Conservation (phyloP, 345 rosid genomes). For the Acer negundo region DNA sequence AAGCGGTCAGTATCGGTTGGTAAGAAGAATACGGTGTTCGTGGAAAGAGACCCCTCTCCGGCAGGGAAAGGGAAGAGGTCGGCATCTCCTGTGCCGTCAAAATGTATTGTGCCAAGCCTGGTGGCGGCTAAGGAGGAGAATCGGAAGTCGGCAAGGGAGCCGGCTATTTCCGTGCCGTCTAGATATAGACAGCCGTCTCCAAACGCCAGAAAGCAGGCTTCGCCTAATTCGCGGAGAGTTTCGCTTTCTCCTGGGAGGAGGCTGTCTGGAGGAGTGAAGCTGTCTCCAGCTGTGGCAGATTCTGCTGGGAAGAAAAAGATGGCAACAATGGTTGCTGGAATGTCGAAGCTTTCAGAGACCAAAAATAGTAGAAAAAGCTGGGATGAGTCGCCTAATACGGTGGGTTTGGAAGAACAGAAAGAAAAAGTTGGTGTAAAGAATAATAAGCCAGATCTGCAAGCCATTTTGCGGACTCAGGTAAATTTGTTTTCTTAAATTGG, state of each 20-base stretch:
- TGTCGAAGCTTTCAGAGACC: constrained; percentile 72
- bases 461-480: constrained; percentile 93
- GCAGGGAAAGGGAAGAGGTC: constrained; percentile 78
- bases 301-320: constrained; percentile 82
- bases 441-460: constrained; percentile 61
- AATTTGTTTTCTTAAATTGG: not conserved
- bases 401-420: constrained; percentile 42
- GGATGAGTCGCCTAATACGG: constrained; percentile 52
- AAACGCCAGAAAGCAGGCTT: constrained; percentile 68
- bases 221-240: constrained; percentile 65
- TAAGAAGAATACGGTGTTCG: constrained; percentile 42
- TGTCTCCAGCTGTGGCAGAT: constrained; percentile 69
- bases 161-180: constrained; percentile 87
- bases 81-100: constrained; percentile 85
- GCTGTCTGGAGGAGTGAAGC: constrained; percentile 68
- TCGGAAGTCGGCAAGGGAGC: constrained; percentile 64
- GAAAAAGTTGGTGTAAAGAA: constrained; percentile 49
- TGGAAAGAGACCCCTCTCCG: constrained; percentile 78
- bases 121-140: constrained; percentile 77
- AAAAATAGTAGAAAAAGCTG: constrained; percentile 60
- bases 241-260: constrained; percentile 86
- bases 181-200: constrained; percentile 96
- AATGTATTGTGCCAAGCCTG: constrained; percentile 89
- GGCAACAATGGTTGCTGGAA: constrained; percentile 60
- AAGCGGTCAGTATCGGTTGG: constrained; percentile 61